Percentiles rank a stretch among this genome's conserved stretches.
Conservation (phyloP, 1,284 basidiomycete species). For the Exsudoporus floridanus region DNA sequence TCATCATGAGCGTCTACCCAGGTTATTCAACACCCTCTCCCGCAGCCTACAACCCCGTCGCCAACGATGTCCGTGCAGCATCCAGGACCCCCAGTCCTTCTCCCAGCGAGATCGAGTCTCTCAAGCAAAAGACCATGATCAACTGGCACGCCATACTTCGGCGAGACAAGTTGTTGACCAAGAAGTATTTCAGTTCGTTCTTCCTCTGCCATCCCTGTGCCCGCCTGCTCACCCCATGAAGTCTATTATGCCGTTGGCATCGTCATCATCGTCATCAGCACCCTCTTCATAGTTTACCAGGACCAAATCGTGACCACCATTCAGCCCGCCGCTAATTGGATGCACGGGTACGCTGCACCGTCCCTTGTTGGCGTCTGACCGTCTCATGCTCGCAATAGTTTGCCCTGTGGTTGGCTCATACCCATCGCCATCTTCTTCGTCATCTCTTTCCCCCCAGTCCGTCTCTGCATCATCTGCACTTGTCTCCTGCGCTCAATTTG, state of each 20-base stretch:
- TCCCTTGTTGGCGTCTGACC: neutral
- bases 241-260: slow-evolving; percentile 51
- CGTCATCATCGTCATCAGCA: slow-evolving; percentile 47
- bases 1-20: slow-evolving; percentile 23
- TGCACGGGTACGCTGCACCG: slow-evolving; percentile 50
- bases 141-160: slow-evolving; percentile 42
- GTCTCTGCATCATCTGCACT: slow-evolving; percentile 12
- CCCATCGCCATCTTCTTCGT: slow-evolving; percentile 80
- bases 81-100: slow-evolving; percentile 58
- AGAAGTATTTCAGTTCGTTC: slow-evolving; percentile 43
- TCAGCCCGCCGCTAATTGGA: slow-evolving; percentile 61
- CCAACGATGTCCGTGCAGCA: slow-evolving; percentile 9
- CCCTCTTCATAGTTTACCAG: slow-evolving; percentile 60
- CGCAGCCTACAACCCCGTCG: slow-evolving; percentile 8
- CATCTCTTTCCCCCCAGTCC: slow-evolving; percentile 74
- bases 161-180: slow-evolving; percentile 33
- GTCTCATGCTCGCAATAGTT: slow-evolving; percentile 27
- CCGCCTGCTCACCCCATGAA: slow-evolving; percentile 25
- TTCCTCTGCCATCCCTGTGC: no score
- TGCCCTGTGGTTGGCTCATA: slow-evolving; percentile 70
- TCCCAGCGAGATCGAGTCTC: slow-evolving; percentile 52
- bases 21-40: slow-evolving; percentile 11
- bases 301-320: slow-evolving; percentile 64
- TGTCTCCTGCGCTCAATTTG: neutral
- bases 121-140: slow-evolving; percentile 42